phyloP scores from a whole-genome alignment of 2,329 filamentous ascomycete genomes.

The Fusarium subglutinans region DNA sequence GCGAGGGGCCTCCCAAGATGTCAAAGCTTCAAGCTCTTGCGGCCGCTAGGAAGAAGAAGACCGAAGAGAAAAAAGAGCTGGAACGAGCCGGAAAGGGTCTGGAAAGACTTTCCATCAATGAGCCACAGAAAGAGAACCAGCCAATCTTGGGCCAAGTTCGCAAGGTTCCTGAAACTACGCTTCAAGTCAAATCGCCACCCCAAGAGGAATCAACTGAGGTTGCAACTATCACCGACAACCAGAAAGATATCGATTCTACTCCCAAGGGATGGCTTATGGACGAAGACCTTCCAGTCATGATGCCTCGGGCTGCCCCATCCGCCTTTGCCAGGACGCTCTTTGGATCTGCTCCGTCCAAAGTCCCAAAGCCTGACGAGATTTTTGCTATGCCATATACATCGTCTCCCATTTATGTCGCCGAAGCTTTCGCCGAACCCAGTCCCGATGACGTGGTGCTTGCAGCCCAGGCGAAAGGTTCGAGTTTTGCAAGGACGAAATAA shows the following conservation, averaged over 20 bases:
- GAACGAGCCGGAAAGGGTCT: constrained; percentile 43
- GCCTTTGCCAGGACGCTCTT: constrained; percentile 66
- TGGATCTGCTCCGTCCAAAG: constrained; percentile 51
- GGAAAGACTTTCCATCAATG: constrained; percentile 46
- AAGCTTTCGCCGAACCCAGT: constrained; percentile 84
- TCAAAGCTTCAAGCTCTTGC: constrained; percentile 93
- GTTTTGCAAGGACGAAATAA: constrained; percentile 60
- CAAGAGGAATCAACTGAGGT: neutral
- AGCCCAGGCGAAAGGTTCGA: constrained; percentile 91
- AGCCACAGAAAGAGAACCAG: constrained; percentile 45
- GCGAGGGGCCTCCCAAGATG: constrained; percentile 71
- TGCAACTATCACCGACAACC: neutral
- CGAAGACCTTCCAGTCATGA: neutral
- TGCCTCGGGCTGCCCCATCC: constrained; percentile 54
- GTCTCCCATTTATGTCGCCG: constrained; percentile 59
- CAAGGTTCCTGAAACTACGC: constrained; percentile 14
- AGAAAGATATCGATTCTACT: neutral
- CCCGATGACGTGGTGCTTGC: constrained; percentile 89
- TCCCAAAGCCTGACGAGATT: constrained; percentile 43
- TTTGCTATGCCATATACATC: constrained; percentile 61
- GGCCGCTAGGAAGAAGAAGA: constrained; percentile 85
- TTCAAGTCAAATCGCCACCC: neutral
- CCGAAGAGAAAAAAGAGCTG: constrained; percentile 65
- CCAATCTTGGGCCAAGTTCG: constrained; percentile 33
- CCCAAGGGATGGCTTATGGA: neutral